Evolutionary conservation across 2,329 filamentous ascomycete species (phyloP), one percentile per base, ranked within the genome.

Genomic region (Fusarium sp.): DNA sequence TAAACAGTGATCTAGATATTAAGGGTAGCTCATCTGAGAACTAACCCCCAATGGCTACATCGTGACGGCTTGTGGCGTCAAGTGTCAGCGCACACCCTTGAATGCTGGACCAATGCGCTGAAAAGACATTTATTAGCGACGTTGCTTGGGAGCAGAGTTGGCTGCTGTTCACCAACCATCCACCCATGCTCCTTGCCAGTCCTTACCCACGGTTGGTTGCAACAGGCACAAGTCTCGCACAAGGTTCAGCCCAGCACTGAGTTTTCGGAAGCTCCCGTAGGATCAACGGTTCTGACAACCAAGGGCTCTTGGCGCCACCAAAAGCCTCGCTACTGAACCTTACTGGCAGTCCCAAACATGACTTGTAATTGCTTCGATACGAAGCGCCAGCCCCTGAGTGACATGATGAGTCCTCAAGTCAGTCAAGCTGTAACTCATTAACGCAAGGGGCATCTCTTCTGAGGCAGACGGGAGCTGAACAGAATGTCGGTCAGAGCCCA

Each of bases 191-290:
- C 23, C 4, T 23, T 4, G 23, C 23, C 23, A 23, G 23, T 23
- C 23, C 23, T 23, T 23, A 23, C 23, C 23, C 23, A 23, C 23
- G 23, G 23, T 23, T 23, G 23, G 23, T 23, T 23, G 23, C 48
- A 39, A 16, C 23, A 6, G 23, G 12, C 16, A 52, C 23, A 39
- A 52, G 13, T 37, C 34, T 27, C 36, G 9, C 15, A 52, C 9
- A 52, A 52, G 34, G 34, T 39, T 52, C 34, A 60, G 31, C 44
- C 48, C 53, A 27, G 41, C 16, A 47, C 12, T 47, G 39, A 50
- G 7, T 37, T 48, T 41, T 50, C n/a, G 67, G 67, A 71, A 71
- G 67, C 67, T 65, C 53, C 67, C 63, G 67, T 60, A 27, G 48
- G 64, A 68, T 65, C 64, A 55, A 34, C 30, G 39, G 30, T 47